phyloP scores from a whole-genome alignment of 2,329 filamentous ascomycete species.

The Apiospora saccharicola region DNA sequence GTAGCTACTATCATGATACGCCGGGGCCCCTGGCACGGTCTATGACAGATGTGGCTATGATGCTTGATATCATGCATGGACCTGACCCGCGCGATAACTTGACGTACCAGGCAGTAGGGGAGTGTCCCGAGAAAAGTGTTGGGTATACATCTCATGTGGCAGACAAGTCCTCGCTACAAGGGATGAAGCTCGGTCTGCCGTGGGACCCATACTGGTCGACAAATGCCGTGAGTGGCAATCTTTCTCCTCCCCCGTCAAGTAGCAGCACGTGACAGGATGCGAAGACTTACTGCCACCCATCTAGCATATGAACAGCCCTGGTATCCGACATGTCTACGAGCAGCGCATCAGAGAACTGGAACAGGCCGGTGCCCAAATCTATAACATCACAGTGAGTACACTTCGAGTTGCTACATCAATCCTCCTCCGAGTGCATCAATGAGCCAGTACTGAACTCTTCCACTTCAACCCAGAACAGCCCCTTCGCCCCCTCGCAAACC shows the following conservation, averaged over 20 bases:
- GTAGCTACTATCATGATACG: slow-evolving; percentile 40
- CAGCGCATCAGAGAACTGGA: neutral
- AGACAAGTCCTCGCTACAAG: neutral
- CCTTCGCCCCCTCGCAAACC: slow-evolving; percentile 7
- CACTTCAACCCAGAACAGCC: neutral
- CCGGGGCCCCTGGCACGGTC: slow-evolving; percentile 42
- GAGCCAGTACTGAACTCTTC: neutral
- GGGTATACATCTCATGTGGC: neutral
- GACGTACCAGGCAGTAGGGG: neutral
- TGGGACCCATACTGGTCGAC: neutral
- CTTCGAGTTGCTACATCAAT: accelerated
- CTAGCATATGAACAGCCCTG: neutral
- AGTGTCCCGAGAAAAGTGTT: neutral
- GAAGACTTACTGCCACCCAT: too few species aligned
- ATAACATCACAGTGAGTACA: neutral
- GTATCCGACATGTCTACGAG: neutral
- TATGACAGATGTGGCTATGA: slow-evolving; percentile 39
- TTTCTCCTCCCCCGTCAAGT: too few species aligned
- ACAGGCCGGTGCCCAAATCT: neutral
- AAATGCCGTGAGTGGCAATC: neutral
- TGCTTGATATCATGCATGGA: slow-evolving; percentile 41
- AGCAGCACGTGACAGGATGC: too few species aligned
- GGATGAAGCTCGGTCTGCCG: neutral
- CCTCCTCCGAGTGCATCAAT: too few species aligned
- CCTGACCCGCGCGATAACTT: neutral